Conservation (phyloP, 768 basidiomycete genomes). For the Cystofilobasidium macerans region DNA sequence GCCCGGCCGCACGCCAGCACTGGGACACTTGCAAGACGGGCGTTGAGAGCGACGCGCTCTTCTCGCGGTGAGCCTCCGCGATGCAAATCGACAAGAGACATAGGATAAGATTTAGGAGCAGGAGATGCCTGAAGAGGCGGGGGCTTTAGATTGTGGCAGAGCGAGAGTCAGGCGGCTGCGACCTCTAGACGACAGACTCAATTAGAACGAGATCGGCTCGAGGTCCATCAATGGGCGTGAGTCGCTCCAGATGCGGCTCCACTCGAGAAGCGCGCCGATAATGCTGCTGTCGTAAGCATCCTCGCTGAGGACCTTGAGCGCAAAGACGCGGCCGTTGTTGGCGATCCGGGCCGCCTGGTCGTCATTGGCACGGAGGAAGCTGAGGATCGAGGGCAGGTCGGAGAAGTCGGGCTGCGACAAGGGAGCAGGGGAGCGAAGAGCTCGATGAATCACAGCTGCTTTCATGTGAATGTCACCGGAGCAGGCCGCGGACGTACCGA, state of each 20-base stretch:
- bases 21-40: too few relatives aligned
- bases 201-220: not conserved
- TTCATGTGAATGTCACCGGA: not conserved
- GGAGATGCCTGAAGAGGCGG: too few relatives aligned
- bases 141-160: too few relatives aligned
- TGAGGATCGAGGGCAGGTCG: conserved; percentile 19
- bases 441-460: not conserved
- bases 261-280: conserved; percentile 18
- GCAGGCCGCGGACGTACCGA: conserved; percentile 13
- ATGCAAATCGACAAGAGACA: too few relatives aligned
- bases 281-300: not conserved
- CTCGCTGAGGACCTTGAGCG: conserved; percentile 12
- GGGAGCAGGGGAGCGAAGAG: not conserved
- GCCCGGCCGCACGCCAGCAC: too few relatives aligned
- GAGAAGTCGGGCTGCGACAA: conserved; percentile 23
- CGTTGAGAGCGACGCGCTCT: too few relatives aligned
- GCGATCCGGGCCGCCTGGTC: conserved; percentile 22
- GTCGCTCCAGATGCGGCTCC: conserved; percentile 18
- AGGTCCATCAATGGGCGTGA: not conserved
- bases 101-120: too few relatives aligned
- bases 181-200: too few relatives aligned
- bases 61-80: too few relatives aligned
- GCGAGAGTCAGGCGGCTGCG: too few relatives aligned
- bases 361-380: conserved; percentile 24
- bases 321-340: conserved; percentile 11